These are phyloP conservation scores for Neoconidiobolus thromboides DNA, from an alignment of 371 early-diverging fungal genomes.

Conservation along the genomic window DNA sequence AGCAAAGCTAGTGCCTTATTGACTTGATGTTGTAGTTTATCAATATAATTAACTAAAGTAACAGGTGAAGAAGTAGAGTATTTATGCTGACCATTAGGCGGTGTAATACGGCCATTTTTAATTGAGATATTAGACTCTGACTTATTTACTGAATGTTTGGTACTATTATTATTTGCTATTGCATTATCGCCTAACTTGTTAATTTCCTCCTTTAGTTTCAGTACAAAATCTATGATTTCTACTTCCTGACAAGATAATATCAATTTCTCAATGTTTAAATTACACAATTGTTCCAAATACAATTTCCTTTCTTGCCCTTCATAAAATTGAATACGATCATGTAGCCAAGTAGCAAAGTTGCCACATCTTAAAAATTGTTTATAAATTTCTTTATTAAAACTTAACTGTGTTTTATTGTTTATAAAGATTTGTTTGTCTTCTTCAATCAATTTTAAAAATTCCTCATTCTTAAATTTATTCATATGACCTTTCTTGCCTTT, in stretches of 20 bases:
- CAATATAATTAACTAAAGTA: too few species aligned
- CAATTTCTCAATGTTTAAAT: constrained; percentile 30
- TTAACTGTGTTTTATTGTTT: constrained; percentile 13
- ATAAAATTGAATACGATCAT: constrained; percentile 52
- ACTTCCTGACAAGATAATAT: constrained; percentile 22
- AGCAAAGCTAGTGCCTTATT: too few species aligned
- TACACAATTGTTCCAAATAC: constrained; percentile 32
- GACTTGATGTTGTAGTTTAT: too few species aligned
- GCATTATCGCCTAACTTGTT: too few species aligned
- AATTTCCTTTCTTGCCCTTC: constrained; percentile 43
- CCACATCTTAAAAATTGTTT: constrained; percentile 73
- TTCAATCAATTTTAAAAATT: constrained; percentile 26
- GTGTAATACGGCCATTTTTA: too few species aligned
- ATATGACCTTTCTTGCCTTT: constrained; percentile 6
- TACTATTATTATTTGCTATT: too few species aligned
- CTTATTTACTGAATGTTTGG: too few species aligned
- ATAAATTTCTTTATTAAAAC: constrained; percentile 19
- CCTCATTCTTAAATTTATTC: constrained; percentile 27
- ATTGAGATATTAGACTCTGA: too few species aligned
- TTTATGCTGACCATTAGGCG: too few species aligned
- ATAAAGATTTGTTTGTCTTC: neutral
- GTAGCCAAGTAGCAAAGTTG: constrained; percentile 91
- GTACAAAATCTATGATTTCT: constrained; percentile 38
- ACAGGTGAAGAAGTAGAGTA: too few species aligned
- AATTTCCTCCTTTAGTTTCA: constrained; percentile 17